These are phyloP conservation scores for Hygrocybe punicea DNA, from an alignment of 768 basidiomycete genomes.

Conservation along the genomic window DNA sequence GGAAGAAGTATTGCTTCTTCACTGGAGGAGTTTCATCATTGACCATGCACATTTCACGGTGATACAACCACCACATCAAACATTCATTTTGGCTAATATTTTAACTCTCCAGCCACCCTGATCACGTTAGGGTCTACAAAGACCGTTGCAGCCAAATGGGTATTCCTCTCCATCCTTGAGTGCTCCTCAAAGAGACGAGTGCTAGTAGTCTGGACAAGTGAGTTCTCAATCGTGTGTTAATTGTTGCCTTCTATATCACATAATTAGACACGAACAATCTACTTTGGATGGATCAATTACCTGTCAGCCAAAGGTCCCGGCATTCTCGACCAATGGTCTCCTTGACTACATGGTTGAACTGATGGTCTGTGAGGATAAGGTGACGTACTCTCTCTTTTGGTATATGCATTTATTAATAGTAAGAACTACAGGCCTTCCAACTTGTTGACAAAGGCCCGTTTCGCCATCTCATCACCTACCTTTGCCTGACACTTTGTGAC, in stretches of 20 bases:
- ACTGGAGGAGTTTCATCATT: too few species aligned
- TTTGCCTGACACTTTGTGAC: slow-evolving; percentile 11
- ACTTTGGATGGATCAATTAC: slow-evolving; percentile 15
- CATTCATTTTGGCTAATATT: too few species aligned
- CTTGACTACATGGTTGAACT: slow-evolving; percentile 22
- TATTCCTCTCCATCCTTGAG: slow-evolving; percentile 3
- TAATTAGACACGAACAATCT: background rate
- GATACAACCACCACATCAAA: too few species aligned
- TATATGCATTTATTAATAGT: background rate
- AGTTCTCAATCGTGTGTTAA: too few species aligned
- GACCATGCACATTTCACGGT: too few species aligned
- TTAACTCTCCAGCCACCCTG: background rate
- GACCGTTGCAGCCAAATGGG: slow-evolving; percentile 10
- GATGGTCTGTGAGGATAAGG: slow-evolving; percentile 24
- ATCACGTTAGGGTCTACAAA: slow-evolving; percentile 13
- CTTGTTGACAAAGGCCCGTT: slow-evolving; percentile 20
- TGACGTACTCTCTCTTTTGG: background rate
- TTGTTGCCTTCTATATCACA: too few species aligned
- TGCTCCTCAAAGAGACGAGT: slow-evolving; percentile 4
- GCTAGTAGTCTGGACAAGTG: background rate
- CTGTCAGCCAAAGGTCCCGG: slow-evolving; percentile 5
- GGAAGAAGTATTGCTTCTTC: too few species aligned
- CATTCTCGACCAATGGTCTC: slow-evolving; percentile 18
- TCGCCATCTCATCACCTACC: slow-evolving; percentile 17
- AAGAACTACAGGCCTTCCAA: slow-evolving; percentile 9